Conservation (phyloP, 345 rosid genomes). For the Laguncularia racemosa region DNA sequence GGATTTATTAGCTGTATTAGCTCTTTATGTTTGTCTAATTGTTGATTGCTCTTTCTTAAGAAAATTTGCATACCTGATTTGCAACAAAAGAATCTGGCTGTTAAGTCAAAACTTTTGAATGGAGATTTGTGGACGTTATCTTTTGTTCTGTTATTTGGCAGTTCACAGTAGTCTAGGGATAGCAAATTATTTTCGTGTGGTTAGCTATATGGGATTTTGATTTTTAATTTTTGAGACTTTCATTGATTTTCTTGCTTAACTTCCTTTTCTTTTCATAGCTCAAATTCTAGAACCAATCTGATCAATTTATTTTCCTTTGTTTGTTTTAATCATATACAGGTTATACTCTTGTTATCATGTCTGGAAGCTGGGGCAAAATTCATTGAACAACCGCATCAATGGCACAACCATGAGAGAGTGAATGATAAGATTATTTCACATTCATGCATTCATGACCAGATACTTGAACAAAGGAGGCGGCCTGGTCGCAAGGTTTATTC, state of each 20-base stretch:
- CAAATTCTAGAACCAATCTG: background rate
- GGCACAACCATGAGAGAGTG: conserved; percentile 35
- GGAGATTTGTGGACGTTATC: too few relatives aligned
- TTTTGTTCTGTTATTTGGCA: too few relatives aligned
- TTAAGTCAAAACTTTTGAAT: too few relatives aligned
- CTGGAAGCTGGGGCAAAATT: conserved; percentile 33
- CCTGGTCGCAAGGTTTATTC: conserved; percentile 80
- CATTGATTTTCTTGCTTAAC: background rate
- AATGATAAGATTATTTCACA: conserved; percentile 46
- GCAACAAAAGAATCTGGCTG: too few relatives aligned
- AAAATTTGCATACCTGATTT: too few relatives aligned
- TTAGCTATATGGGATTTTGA: too few relatives aligned
- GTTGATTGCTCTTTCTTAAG: too few relatives aligned
- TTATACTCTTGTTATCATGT: conserved; percentile 49
- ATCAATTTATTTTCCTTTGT: background rate
- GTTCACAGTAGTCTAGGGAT: too few relatives aligned
- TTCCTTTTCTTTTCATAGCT: conserved; percentile 5
- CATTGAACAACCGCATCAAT: conserved; percentile 23
- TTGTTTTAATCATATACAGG: conserved; percentile 28
- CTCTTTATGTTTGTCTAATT: too few relatives aligned
- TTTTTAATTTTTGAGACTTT: too few relatives aligned
- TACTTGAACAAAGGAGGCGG: conserved; percentile 75
- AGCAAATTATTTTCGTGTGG: too few relatives aligned
- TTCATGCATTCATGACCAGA: conserved; percentile 94
- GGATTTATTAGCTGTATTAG: too few relatives aligned